phyloP scores from a whole-genome alignment of 2,329 filamentous ascomycete genomes.

The Claviceps maximensis region DNA sequence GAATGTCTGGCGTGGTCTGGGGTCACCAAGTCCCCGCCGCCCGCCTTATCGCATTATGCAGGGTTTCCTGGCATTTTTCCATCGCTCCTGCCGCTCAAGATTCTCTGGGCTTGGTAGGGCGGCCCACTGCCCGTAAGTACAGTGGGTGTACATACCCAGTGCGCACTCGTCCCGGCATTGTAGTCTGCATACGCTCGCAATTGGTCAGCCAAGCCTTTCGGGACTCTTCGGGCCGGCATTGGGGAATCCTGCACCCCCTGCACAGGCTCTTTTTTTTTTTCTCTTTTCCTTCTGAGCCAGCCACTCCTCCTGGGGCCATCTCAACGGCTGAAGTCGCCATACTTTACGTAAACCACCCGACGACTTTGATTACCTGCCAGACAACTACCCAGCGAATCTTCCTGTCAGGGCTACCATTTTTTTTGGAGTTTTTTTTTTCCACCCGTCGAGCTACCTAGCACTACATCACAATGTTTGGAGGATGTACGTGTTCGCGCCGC shows the following conservation, averaged over 20 bases:
- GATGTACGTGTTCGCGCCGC: constrained; percentile 27
- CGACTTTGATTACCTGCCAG: not conserved
- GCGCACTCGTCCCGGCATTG: too few relatives aligned
- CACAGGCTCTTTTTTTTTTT: not conserved
- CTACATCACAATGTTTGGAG: constrained; percentile 15
- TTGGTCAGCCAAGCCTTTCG: constrained; percentile 6
- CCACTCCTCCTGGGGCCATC: not conserved
- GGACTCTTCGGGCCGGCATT: constrained; percentile 10
- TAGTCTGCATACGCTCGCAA: too few relatives aligned
- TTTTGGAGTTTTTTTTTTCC: too few relatives aligned
- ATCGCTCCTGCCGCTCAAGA: not conserved
- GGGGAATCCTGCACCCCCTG: constrained; percentile 2
- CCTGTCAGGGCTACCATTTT: too few relatives aligned
- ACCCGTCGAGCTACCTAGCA: not conserved
- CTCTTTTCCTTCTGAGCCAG: too few relatives aligned
- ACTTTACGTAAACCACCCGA: constrained; percentile 8
- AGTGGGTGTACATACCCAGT: too few relatives aligned
- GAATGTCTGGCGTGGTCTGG: too few relatives aligned
- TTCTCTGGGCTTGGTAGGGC: too few relatives aligned
- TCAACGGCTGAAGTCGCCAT: constrained; percentile 11
- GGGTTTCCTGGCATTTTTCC: not conserved
- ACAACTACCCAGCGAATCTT: not conserved
- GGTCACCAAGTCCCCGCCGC: too few relatives aligned
- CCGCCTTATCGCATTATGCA: constrained; percentile 5
- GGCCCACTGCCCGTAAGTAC: too few relatives aligned